phyloP scores from a whole-genome alignment of 139 green algal species.

The Chlorella sp. region DNA sequence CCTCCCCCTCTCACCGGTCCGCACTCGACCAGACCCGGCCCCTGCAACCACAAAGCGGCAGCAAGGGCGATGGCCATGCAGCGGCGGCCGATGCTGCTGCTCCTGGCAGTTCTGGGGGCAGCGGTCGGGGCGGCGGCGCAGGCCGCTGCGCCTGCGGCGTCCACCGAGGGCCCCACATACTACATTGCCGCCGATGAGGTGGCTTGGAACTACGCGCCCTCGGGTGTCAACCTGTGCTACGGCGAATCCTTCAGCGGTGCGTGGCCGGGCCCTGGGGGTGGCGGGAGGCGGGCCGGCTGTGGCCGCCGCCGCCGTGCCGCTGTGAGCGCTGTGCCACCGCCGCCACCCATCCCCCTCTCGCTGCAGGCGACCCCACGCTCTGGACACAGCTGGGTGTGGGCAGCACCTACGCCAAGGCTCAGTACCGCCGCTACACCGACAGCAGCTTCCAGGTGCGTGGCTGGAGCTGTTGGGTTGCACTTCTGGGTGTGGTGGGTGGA shows the following conservation, averaged over 20 bases:
- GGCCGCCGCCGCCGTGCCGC: too few relatives aligned
- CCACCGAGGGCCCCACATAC: not conserved
- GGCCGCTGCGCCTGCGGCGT: not conserved
- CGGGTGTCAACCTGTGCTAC: slow-evolving; percentile 23
- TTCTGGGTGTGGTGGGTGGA: not conserved
- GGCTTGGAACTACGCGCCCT: slow-evolving; percentile 20
- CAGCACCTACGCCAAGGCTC: slow-evolving; percentile 48
- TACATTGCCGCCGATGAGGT: slow-evolving; percentile 24
- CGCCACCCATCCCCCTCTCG: too few relatives aligned
- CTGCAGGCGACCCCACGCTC: slow-evolving; percentile 1
- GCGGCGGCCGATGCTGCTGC: not conserved
- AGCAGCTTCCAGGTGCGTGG: slow-evolving; percentile 31
- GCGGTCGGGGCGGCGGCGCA: not conserved
- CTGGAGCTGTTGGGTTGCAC: too few relatives aligned
- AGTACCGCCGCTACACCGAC: slow-evolving; percentile 61
- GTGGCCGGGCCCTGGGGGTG: not conserved
- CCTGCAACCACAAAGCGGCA: too few relatives aligned
- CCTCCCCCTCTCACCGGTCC: too few relatives aligned
- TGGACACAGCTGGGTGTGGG: slow-evolving; percentile 42
- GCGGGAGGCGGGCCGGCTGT: too few relatives aligned
- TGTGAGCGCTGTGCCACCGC: too few relatives aligned
- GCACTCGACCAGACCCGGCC: too few relatives aligned
- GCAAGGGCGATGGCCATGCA: not conserved
- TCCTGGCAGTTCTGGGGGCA: not conserved
- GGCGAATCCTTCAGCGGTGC: slow-evolving; percentile 3